A percentile compares a stretch with the other conserved stretches of the same genome.
These are phyloP conservation scores for Solanum phureja DNA, from an alignment of 257 asterid species.

Conservation along the genomic window DNA sequence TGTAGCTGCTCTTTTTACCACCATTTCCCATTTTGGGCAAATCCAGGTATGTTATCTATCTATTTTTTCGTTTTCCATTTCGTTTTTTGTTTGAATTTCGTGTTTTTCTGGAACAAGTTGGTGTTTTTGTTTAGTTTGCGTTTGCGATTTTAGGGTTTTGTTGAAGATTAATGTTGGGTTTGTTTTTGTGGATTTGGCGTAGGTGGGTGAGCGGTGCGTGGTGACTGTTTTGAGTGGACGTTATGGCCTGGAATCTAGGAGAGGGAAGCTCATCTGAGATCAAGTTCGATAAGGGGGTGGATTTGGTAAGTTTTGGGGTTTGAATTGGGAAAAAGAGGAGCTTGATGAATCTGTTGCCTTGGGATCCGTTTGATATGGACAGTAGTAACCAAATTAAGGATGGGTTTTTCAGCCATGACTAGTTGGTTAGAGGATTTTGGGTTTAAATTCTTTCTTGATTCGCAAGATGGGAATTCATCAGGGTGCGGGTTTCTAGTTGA, in stretches of 20 bases:
- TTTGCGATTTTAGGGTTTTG: slow-evolving; percentile 6
- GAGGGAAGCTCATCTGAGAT: slow-evolving; percentile 9
- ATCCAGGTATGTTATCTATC: not conserved
- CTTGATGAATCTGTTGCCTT: slow-evolving; percentile 38
- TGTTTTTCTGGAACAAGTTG: no score
- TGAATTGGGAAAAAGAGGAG: not conserved
- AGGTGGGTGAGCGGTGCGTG: not conserved
- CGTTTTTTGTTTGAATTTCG: no score
- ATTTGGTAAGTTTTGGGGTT: not conserved
- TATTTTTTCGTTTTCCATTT: not conserved
- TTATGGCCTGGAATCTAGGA: slow-evolving; percentile 33
- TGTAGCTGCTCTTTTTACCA: not conserved
- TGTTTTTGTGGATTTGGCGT: not conserved
- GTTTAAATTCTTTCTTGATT: slow-evolving; percentile 25
- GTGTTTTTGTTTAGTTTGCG: slow-evolving; percentile 4
- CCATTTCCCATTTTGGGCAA: not conserved
- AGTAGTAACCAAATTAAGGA: slow-evolving; percentile 7
- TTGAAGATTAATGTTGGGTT: not conserved
- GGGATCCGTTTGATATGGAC: slow-evolving; percentile 50
- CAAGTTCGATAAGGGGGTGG: slow-evolving; percentile 7
- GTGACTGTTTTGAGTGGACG: slow-evolving; percentile 1
- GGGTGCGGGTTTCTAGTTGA: slow-evolving; percentile 11
- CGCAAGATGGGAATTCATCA: slow-evolving; percentile 16
- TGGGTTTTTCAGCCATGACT: slow-evolving; percentile 12
- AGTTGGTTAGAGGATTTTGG: slow-evolving; percentile 41